A percentile compares a stretch with the other conserved stretches of the same genome.
Conservation (phyloP, 2,329 filamentous ascomycete species). For the Pseudocercospora macadamiae region DNA sequence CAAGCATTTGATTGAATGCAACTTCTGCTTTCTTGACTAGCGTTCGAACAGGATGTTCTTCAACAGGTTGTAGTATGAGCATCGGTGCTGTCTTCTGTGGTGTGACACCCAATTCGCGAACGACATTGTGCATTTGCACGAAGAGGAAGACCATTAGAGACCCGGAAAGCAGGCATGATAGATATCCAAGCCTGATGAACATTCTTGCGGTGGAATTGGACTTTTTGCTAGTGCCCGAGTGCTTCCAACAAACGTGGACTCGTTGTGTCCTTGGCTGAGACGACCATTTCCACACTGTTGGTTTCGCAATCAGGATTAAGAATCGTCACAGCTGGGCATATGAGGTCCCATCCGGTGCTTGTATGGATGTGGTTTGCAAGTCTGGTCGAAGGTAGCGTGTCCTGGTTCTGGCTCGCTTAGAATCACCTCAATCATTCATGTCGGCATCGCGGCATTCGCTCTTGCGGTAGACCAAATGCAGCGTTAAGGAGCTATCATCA, state of each 20-base stretch:
- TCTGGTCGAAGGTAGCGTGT: too few relatives aligned
- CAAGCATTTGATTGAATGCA: constrained; percentile 12
- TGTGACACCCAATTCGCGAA: neutral
- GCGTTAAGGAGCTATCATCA: neutral
- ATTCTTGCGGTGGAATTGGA: too few relatives aligned
- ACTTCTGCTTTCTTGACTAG: constrained; percentile 2
- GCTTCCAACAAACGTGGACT: too few relatives aligned
- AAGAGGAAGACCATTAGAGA: neutral
- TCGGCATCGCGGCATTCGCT: neutral
- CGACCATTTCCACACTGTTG: too few relatives aligned
- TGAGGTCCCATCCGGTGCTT: too few relatives aligned
- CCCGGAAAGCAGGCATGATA: neutral
- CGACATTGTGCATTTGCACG: neutral
- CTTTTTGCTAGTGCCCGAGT: too few relatives aligned
- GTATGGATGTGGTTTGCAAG: too few relatives aligned
- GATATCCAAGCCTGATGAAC: neutral
- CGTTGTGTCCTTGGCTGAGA: too few relatives aligned
- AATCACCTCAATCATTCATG: too few relatives aligned
- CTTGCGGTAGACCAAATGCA: neutral
- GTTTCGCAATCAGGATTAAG: too few relatives aligned
- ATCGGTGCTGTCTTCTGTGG: neutral
- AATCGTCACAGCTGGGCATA: too few relatives aligned
- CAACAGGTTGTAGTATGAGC: neutral
- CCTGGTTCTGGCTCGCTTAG: too few relatives aligned
- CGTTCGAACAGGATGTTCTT: constrained; percentile 5